A percentile compares a stretch with the other conserved stretches of the same genome.
These are phyloP conservation scores for Rhododendron ferrugineum DNA, from an alignment of 148 eudicot species.

Conservation along the genomic window DNA sequence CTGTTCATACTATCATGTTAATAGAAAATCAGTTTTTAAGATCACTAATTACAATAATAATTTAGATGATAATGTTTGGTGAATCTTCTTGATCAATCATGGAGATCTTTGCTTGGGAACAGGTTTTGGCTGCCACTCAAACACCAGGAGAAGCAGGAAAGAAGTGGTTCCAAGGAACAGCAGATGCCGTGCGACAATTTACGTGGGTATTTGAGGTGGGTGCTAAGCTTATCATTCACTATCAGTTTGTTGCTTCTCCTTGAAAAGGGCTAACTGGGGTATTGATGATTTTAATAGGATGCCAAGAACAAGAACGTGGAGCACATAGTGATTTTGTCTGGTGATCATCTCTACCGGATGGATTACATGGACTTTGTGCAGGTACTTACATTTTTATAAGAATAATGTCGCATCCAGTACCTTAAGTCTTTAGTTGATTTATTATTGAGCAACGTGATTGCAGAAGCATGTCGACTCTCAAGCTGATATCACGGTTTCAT, in stretches of 20 bases:
- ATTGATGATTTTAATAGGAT: conserved; percentile 39
- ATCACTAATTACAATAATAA: not conserved
- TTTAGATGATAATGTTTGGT: not conserved
- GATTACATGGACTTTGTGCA: conserved; percentile 84
- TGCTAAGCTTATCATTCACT: not conserved
- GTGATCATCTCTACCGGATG: conserved; percentile 91
- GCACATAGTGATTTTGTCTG: conserved; percentile 66
- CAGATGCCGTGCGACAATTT: conserved; percentile 94
- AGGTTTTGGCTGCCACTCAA: conserved; percentile 99
- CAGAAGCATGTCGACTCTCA: conserved; percentile 84
- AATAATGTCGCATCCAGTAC: not conserved
- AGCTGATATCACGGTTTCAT: conserved; percentile 95
- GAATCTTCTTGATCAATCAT: not conserved
- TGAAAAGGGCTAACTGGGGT: not conserved
- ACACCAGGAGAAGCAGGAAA: conserved; percentile 91
- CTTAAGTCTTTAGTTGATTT: not conserved
- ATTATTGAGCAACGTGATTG: conserved; percentile 12
- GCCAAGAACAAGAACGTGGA: conserved; percentile 64
- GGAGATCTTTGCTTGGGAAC: not conserved
- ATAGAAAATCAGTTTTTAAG: not conserved
- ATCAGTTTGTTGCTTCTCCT: not conserved
- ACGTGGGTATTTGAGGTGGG: conserved; percentile 88
- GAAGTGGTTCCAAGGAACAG: conserved; percentile 76
- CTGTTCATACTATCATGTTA: not conserved
- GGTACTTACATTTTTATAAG: conserved; percentile 23